Percentiles rank a stretch among this genome's conserved stretches.
Evolutionary conservation across 202 grass and related monocot species (phyloP).

Genomic region (Digitaria exilis): DNA sequence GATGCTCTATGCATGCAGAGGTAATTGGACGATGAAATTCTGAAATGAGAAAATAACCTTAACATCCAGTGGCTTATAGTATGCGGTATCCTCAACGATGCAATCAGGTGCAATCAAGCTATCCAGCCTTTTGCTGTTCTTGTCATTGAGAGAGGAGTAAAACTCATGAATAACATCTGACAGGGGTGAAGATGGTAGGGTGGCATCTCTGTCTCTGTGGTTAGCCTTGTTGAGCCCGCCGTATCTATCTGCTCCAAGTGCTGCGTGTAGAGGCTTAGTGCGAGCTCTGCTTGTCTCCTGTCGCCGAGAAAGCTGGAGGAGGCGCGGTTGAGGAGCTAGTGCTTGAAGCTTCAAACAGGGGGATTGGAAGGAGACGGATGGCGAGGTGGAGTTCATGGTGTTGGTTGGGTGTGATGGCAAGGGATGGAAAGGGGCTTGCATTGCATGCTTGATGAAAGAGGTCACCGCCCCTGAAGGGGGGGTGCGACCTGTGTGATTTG

Average conservation of each 20-base stretch:
- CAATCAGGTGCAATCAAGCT: slow-evolving; percentile 64
- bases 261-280: slow-evolving; percentile 25
- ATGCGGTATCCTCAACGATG: slow-evolving; percentile 54
- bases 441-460: slow-evolving; percentile 39
- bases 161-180: slow-evolving; percentile 55
- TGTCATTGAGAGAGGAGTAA: slow-evolving; percentile 70
- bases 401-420: slow-evolving; percentile 23
- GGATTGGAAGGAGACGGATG: slow-evolving; percentile 32
- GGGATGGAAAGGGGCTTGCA: background rate
- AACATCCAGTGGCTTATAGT: slow-evolving; percentile 58
- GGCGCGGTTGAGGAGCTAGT: background rate
- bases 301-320: background rate
- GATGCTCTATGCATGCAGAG: slow-evolving; percentile 13
- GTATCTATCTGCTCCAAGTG: slow-evolving; percentile 36
- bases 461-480: too few species aligned
- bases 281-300: background rate
- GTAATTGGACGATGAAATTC: slow-evolving; percentile 13
- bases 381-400: slow-evolving; percentile 43
- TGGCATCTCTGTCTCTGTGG: slow-evolving; percentile 1
- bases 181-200: slow-evolving; percentile 44
- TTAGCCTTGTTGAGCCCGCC: too few species aligned
- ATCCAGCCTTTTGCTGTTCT: slow-evolving; percentile 55
- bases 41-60: slow-evolving; percentile 60
- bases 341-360: slow-evolving; percentile 33
- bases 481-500: too few species aligned